These are phyloP conservation scores for Boletellus sp. DNA, from an alignment of 768 basidiomycete genomes.

Conservation along the genomic window DNA sequence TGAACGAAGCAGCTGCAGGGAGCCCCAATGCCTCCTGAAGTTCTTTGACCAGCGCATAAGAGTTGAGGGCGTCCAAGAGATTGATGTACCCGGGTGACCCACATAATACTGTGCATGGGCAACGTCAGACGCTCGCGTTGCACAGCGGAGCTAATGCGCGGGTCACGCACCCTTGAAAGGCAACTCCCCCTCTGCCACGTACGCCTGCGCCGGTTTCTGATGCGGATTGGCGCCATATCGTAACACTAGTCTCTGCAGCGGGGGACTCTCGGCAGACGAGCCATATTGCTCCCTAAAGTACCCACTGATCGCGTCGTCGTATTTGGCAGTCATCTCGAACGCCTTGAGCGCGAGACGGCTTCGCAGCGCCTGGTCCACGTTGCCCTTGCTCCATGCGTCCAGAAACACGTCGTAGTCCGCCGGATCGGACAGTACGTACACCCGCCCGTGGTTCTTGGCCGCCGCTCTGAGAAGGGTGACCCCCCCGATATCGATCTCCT, in stretches of 20 bases:
- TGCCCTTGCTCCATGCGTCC: constrained; percentile 69
- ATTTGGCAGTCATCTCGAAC: constrained; percentile 92
- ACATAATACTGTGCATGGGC: constrained; percentile 57
- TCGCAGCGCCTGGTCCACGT: constrained; percentile 66
- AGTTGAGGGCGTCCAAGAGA: constrained; percentile 94
- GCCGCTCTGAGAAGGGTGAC: constrained; percentile 97
- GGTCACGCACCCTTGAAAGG: constrained; percentile 80
- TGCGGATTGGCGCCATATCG: constrained; percentile 98
- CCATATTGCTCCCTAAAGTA: constrained; percentile 98
- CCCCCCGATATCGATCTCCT: constrained; percentile 98
- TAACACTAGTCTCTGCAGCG: constrained; percentile 79
- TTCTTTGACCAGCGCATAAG: constrained; percentile 93
- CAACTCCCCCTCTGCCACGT: constrained; percentile 79
- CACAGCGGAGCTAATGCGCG: neutral
- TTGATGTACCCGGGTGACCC: constrained; percentile 99
- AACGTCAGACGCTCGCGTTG: constrained; percentile 1
- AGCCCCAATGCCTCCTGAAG: constrained; percentile 81
- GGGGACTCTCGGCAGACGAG: constrained; percentile 71
- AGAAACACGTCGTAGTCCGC: constrained; percentile 84
- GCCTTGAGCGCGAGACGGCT: constrained; percentile 91
- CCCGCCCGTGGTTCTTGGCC: constrained; percentile 95
- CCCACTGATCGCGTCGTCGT: constrained; percentile 92
- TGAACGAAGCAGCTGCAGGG: constrained; percentile 98
- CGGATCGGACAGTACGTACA: constrained; percentile 86
- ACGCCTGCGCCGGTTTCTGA: constrained; percentile 97